Conservation (phyloP, 169 alveolate genomes). For the Babesia bovis region DNA sequence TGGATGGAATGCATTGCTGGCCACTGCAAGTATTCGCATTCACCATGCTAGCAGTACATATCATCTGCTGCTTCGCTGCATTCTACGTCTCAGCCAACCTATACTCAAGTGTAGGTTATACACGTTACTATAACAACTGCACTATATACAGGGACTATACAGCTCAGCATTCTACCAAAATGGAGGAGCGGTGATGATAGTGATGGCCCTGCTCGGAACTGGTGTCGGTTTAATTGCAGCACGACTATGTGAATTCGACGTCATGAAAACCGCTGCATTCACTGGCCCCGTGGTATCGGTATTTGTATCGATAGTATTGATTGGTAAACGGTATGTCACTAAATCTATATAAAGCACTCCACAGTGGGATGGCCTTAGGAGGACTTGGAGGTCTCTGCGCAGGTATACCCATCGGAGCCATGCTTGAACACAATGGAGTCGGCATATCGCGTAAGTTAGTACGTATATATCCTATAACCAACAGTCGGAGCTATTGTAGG, state of each 20-base stretch:
- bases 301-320: slow-evolving; percentile 32
- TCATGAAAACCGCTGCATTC: slow-evolving; percentile 6
- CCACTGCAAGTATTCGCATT: slow-evolving; percentile 55
- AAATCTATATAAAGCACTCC: background rate
- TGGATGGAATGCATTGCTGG: slow-evolving; percentile 65
- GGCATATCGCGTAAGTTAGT: slow-evolving; percentile 38
- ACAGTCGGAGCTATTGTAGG: slow-evolving; percentile 50
- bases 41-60: slow-evolving; percentile 31
- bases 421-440: slow-evolving; percentile 12
- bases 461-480: background rate
- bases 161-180: slow-evolving; percentile 41
- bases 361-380: slow-evolving; percentile 53
- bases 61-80: slow-evolving; percentile 9
- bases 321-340: slow-evolving; percentile 44
- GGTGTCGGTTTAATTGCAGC: slow-evolving; percentile 24
- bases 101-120: slow-evolving; percentile 36
- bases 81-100: slow-evolving; percentile 38
- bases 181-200: slow-evolving; percentile 46
- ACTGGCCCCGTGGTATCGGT: slow-evolving; percentile 46
- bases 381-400: slow-evolving; percentile 48
- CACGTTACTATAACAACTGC: too few relatives aligned
- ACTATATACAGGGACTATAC: slow-evolving; percentile 53
- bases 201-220: slow-evolving; percentile 25
- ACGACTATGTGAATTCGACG: background rate
- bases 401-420: slow-evolving; percentile 40